Base-by-base conservation (phyloP, 2,329 filamentous ascomycete species). In the Falciphora oryzae region DNA sequence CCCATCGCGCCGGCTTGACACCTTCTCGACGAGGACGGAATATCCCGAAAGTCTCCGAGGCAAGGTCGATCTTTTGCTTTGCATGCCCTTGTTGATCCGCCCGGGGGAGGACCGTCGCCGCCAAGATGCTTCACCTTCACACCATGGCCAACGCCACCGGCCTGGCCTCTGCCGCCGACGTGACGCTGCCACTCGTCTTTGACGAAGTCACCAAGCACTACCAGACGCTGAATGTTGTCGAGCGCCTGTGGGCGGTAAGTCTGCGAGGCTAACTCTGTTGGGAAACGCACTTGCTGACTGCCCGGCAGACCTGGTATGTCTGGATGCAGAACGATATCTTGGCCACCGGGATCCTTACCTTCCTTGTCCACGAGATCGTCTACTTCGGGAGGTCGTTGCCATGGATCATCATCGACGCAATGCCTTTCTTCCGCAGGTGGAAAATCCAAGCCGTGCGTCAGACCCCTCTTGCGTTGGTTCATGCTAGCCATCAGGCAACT, bases 311-410 rank as follows among this genome's bases (percentile, higher is more conserved):
- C 57, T 98, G 93, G 94, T 99, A 99, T 77, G 85, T 94, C n/a
- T 99, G 89, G 85, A 97, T 98, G 90, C 92, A 96, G 77, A 99
- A 99, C 77, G 95, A 99, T 79, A 89, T 91, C 64, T 87, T 99
- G 68, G 95, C 95, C 66, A 99, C 95, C 4, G 95, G 95, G 66
- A 94, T 99, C 81, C 90, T 98, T 90, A 97, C 92, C 72, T 99
- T 99, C 77, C 79, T 90, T 70, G 91, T 98, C 86, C 95, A 99
- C 82, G 95, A 99, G 79, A 64, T 87, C 57, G 85, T 99, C 73
- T 99, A 99, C 83, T 99, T 98, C 73, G 95, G 95, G 71, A 89
- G 95, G 70, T 90, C 81, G 72, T 75, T 98, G 66, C 95, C 95
- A 1, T 99, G 92, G 87, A 91, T 98, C 71, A 88, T 99, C 67